Base-by-base conservation (phyloP, 306 rosid genomes). In the Vachellia collinsii region DNA sequence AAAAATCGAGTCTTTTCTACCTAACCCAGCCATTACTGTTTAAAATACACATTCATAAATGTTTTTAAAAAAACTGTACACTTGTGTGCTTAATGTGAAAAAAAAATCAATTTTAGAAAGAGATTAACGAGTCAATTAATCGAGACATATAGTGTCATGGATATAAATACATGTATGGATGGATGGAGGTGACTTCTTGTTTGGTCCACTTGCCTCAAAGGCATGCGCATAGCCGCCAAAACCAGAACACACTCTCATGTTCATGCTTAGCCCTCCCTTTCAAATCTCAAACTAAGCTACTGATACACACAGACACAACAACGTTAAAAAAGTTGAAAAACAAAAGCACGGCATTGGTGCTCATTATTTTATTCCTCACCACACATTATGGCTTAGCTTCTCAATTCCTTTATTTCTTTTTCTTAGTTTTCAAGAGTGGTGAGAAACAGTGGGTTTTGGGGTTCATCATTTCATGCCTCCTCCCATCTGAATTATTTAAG, bases 161-260 rank as follows among this genome's bases (percentile, higher is more conserved):
- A 22, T 53, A 53, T 56, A n/a, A 6, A 23, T 10, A 16, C 37
- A 23, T 59, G 65, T 29, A 25, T 29, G 11, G 17, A 62, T 25
- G 2, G 7, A 25, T 62, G 67, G 41, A 62, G 74, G 56, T 4
- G 74, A 43, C 4, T 47, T 39, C 62, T 72, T 41, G 12, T 51
- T 51, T 43, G 68, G 62, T 78, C 81, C 75, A 78, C 82, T 79
- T 70, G 51, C 77, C 50, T 50, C 44, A 23, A 78, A 8, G 46
- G 34, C 76, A 69, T 39, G 75, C 68, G 29, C 81, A 25, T 22
- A 68, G 82, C 81, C 69, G 69, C 81, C 68, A 42, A 68, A 68
- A 51, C 69, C 69, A 68, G 29, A 65, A 47, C 63, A 67, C 19
- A 13, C 48, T 70, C 77, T 71, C 38, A n/a, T n/a, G 4, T 3